phyloP scores from a whole-genome alignment of 139 green algal genomes.

The Pseudopediastrum boryanum region DNA sequence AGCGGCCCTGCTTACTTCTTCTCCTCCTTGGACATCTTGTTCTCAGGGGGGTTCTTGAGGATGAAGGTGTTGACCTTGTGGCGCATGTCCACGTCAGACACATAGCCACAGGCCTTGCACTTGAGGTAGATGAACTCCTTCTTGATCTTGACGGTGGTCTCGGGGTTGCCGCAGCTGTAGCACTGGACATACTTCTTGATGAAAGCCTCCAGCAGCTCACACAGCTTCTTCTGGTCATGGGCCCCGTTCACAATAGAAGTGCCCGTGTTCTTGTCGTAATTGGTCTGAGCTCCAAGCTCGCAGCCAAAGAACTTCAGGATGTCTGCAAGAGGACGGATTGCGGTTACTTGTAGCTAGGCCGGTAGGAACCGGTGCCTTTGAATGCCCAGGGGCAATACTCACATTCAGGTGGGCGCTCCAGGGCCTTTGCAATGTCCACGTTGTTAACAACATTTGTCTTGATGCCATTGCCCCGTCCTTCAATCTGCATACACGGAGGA shows the following conservation, averaged over 20 bases:
- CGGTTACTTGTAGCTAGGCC: background rate
- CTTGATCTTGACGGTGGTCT: constrained; percentile 95
- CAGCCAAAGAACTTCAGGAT: constrained; percentile 96
- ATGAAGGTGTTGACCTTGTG: constrained; percentile 99
- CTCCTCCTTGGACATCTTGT: constrained; percentile 91
- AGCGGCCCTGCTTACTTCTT: constrained; percentile 69
- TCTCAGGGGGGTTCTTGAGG: constrained; percentile 97
- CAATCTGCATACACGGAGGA: constrained; percentile 73
- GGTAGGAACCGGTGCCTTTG: background rate
- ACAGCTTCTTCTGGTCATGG: constrained; percentile 74
- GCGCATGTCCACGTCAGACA: constrained; percentile 93
- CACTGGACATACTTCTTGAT: constrained; percentile 99
- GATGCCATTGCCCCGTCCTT: constrained; percentile 98
- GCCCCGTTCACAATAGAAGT: constrained; percentile 96
- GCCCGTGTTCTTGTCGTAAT: constrained; percentile 91
- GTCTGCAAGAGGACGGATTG: constrained; percentile 60
- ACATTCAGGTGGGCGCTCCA: constrained; percentile 93
- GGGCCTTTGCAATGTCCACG: constrained; percentile 97
- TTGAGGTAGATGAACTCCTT: constrained; percentile 92
- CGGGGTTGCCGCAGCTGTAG: constrained; percentile 97
- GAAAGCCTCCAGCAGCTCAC: constrained; percentile 93
- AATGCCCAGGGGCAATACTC: constrained; percentile 33
- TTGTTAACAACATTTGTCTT: constrained; percentile 99
- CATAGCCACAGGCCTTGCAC: constrained; percentile 88
- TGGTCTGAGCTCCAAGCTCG: constrained; percentile 97